Percentiles rank a stretch among this genome's conserved stretches.
Evolutionary conservation across 352 stramenopile species (phyloP).

Genomic region (Phytophthora pistaciae): DNA sequence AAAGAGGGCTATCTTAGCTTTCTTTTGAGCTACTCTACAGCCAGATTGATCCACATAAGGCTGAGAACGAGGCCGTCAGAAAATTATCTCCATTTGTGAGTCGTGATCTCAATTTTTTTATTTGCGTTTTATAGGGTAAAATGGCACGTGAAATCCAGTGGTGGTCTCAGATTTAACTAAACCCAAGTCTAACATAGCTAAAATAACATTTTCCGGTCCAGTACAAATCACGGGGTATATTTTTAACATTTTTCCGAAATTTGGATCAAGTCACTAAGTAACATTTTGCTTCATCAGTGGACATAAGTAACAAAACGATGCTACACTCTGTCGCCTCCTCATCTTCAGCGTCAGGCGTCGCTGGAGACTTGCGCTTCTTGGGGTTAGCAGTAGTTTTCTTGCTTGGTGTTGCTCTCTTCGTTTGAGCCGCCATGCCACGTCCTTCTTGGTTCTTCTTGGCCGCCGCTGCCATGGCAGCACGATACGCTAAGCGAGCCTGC

Average conservation of each 20-base stretch:
- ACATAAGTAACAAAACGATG: slow-evolving; percentile 2
- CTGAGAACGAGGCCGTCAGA: background rate
- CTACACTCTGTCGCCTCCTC: background rate
- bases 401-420: background rate
- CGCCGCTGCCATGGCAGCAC: slow-evolving; percentile 5
- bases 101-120: background rate
- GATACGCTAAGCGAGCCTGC: slow-evolving; percentile 4
- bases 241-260: background rate
- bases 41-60: background rate
- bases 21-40: background rate
- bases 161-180: slow-evolving; percentile 1
- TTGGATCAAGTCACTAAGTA: slow-evolving; percentile 1
- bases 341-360: background rate
- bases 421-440: background rate
- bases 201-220: background rate
- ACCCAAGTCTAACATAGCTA: background rate
- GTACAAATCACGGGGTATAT: slow-evolving; percentile 1
- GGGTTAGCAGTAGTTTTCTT: background rate
- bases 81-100: background rate
- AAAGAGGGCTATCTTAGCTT: background rate
- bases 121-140: background rate
- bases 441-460: slow-evolving; percentile 6
- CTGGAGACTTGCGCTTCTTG: background rate
- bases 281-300: slow-evolving; percentile 5
- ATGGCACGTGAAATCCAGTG: background rate